Percentiles rank a stretch among this genome's conserved stretches.
These are phyloP conservation scores for Angomonas deanei DNA, from an alignment of 208 protist genomes.

Conservation along the genomic window DNA sequence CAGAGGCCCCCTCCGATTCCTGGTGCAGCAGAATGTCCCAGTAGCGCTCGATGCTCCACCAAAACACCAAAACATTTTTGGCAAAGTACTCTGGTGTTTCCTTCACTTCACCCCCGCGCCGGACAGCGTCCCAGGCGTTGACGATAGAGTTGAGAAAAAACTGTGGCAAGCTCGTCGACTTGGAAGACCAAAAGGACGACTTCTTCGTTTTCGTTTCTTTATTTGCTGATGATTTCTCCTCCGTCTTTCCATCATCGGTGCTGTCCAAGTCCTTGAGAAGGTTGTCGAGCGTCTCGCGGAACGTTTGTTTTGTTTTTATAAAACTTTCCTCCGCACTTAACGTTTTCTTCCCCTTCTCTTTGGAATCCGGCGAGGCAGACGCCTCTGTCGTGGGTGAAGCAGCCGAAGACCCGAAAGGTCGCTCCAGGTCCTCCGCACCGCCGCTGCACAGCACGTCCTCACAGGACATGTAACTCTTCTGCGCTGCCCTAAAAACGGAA, in stretches of 20 bases:
- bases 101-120: conserved; percentile 22
- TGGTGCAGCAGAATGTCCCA: background rate
- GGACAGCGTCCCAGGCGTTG: conserved; percentile 42
- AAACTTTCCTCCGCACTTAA: background rate
- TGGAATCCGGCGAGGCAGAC: background rate
- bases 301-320: conserved; percentile 6
- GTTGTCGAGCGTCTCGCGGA: conserved; percentile 10
- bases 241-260: background rate
- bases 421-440: background rate
- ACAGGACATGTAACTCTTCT: background rate
- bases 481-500: background rate
- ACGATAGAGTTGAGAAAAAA: conserved; percentile 31
- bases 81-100: conserved; percentile 36
- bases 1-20: background rate
- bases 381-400: background rate
- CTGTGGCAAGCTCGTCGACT: conserved; percentile 12
- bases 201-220: background rate
- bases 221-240: background rate
- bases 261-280: conserved; percentile 13
- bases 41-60: conserved; percentile 47
- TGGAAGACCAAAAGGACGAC: background rate
- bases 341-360: background rate
- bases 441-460: background rate
- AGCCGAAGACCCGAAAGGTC: background rate
- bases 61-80: conserved; percentile 33